A percentile compares a stretch with the other conserved stretches of the same genome.
Conservation (phyloP, 306 rosid genomes). For the Potentilla sterilis region DNA sequence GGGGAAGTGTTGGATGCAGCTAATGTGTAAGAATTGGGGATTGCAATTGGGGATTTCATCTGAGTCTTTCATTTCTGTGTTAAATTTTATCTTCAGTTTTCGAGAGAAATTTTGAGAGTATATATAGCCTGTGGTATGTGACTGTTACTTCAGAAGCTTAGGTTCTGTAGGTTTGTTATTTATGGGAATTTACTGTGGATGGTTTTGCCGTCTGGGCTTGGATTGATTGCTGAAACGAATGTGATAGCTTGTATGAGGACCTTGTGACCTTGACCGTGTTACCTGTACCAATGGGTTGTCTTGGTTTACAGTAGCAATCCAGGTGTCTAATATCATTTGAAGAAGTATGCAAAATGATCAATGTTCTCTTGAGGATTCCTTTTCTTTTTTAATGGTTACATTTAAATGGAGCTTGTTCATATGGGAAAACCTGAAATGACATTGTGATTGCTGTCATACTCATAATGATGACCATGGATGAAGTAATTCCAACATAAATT, state of each 20-base stretch:
- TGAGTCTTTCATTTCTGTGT: neutral
- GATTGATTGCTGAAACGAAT: neutral
- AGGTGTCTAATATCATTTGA: neutral
- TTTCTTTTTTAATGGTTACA: neutral
- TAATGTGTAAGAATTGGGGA: neutral
- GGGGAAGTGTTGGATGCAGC: neutral
- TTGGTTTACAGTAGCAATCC: neutral
- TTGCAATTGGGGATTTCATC: neutral
- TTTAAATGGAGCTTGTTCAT: neutral
- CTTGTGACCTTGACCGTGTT: neutral
- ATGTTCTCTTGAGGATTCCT: neutral
- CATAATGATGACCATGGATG: neutral
- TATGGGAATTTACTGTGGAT: neutral
- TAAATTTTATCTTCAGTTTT: neutral
- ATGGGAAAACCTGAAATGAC: neutral
- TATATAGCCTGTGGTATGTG: neutral
- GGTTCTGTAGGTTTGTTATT: neutral
- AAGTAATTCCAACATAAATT: neutral
- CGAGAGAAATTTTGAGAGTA: neutral
- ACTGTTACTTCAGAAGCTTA: neutral
- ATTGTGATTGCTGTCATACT: neutral
- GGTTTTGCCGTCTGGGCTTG: neutral
- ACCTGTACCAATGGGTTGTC: neutral
- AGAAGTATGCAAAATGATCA: neutral
- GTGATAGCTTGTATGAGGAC: neutral